These are phyloP conservation scores for Coriolopsis trogii DNA, from an alignment of 1,284 basidiomycete species.

Conservation along the genomic window DNA sequence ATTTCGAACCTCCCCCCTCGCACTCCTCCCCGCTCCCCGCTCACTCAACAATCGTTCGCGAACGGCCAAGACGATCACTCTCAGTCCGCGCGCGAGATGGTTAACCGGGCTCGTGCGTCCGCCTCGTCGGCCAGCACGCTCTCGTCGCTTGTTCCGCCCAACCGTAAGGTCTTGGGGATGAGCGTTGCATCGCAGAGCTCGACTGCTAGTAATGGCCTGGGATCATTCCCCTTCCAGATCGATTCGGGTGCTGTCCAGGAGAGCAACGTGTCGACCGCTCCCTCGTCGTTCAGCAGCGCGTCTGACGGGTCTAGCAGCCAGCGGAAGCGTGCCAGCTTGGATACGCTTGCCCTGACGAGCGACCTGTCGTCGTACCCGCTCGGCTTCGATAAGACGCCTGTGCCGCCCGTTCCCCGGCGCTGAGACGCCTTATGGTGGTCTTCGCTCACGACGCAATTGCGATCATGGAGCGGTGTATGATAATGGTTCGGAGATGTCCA, in stretches of 20 bases:
- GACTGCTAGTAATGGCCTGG: slow-evolving; percentile 71
- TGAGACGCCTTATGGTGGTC: too few relatives aligned
- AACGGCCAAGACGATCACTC: slow-evolving; percentile 17
- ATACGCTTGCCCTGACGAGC: slow-evolving; percentile 78
- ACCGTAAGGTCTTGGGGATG: slow-evolving; percentile 60
- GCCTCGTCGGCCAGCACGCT: slow-evolving; percentile 17
- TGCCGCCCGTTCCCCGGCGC: slow-evolving; percentile 25
- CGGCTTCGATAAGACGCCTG: slow-evolving; percentile 50
- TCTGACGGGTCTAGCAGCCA: slow-evolving; percentile 26
- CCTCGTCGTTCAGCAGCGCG: slow-evolving; percentile 28
- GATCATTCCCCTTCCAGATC: slow-evolving; percentile 83
- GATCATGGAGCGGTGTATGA: slow-evolving; percentile 24
- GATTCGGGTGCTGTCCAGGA: slow-evolving; percentile 44
- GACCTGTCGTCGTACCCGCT: slow-evolving; percentile 81
- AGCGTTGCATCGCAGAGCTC: slow-evolving; percentile 74
- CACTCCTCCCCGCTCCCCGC: slow-evolving; percentile 73
- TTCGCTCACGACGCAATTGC: slow-evolving; percentile 3
- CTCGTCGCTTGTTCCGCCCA: slow-evolving; percentile 34
- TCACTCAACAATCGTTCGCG: slow-evolving; percentile 56
- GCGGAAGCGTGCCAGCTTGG: slow-evolving; percentile 75
- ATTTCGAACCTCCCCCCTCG: slow-evolving; percentile 76
- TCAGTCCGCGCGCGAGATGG: slow-evolving; percentile 33
- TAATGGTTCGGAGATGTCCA: slow-evolving; percentile 16
- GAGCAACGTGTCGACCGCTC: slow-evolving; percentile 15
- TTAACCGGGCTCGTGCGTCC: slow-evolving; percentile 26